Evolutionary conservation across 2,329 filamentous ascomycete genomes (phyloP).

Genomic region (Didymella segeticola): DNA sequence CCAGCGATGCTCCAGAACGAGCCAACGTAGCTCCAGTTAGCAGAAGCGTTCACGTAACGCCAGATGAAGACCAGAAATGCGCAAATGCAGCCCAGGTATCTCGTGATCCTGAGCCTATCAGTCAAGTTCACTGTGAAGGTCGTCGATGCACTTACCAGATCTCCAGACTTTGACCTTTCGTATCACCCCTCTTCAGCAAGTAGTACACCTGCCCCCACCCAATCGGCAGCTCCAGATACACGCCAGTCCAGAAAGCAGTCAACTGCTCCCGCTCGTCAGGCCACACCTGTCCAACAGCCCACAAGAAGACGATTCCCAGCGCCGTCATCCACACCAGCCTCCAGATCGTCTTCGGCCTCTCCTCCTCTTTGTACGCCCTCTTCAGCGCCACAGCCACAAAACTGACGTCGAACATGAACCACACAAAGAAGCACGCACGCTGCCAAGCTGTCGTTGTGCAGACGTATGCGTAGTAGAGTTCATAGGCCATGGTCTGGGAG

Average conservation of each 20-base stretch:
- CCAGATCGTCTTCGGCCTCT: constrained; percentile 28
- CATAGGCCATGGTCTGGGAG: constrained; percentile 47
- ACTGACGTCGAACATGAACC: constrained; percentile 48
- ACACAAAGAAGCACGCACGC: constrained; percentile 45
- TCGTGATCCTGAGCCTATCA: constrained; percentile 40
- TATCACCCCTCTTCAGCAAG: constrained; percentile 37
- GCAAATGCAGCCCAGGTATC: constrained; percentile 49
- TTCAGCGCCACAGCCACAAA: constrained; percentile 45
- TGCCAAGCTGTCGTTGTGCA: constrained; percentile 47
- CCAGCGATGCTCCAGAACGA: constrained; percentile 43
- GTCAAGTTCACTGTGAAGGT: background rate
- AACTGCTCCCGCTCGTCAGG: constrained; percentile 51
- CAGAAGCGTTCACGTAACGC: constrained; percentile 49
- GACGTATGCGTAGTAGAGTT: constrained; percentile 50
- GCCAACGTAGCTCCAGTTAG: constrained; percentile 50
- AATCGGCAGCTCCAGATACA: constrained; percentile 49
- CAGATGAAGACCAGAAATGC: constrained; percentile 51
- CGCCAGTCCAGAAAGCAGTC: constrained; percentile 51
- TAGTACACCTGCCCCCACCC: constrained; percentile 46
- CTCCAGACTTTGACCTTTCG: constrained; percentile 50
- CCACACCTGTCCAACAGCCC: constrained; percentile 35
- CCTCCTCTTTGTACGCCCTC: constrained; percentile 34
- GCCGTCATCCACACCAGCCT: constrained; percentile 37
- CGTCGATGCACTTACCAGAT: constrained; percentile 44
- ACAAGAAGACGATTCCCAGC: constrained; percentile 40